Conservation (phyloP, 2,329 filamentous ascomycete species). For the Alternaria brassicae region DNA sequence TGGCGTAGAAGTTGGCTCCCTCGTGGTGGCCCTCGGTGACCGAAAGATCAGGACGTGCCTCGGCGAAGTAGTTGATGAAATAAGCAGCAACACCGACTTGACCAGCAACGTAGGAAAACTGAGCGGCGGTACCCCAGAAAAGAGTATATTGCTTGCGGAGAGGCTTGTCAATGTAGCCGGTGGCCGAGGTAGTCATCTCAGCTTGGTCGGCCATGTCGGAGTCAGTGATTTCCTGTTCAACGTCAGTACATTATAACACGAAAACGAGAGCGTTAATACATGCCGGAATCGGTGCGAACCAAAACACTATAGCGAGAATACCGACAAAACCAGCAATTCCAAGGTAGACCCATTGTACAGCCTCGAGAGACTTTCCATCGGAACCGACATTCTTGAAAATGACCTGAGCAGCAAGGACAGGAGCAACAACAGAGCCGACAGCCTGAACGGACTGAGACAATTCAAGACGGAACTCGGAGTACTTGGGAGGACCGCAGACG, state of each 20-base stretch:
- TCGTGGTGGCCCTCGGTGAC: conserved; percentile 39
- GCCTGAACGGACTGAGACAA: conserved; percentile 80
- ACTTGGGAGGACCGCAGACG: conserved; percentile 75
- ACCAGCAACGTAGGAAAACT: conserved; percentile 64
- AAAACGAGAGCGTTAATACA: background rate
- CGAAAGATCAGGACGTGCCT: conserved; percentile 42
- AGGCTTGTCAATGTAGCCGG: conserved; percentile 65
- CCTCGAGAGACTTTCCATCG: conserved; percentile 63
- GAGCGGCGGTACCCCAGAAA: conserved; percentile 44
- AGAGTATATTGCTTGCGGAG: conserved; percentile 66
- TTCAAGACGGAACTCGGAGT: conserved; percentile 78
- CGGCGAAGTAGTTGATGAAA: conserved; percentile 51
- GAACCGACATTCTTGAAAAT: conserved; percentile 72
- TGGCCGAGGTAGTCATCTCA: conserved; percentile 49
- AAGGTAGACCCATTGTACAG: conserved; percentile 83
- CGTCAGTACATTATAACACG: background rate
- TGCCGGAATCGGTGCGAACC: conserved; percentile 50
- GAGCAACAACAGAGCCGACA: conserved; percentile 75
- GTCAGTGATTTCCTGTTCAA: conserved; percentile 76
- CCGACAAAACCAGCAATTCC: conserved; percentile 77
- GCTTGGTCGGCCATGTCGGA: conserved; percentile 64
- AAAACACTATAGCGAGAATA: conserved; percentile 70
- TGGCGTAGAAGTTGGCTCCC: conserved; percentile 50
- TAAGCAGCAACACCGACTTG: conserved; percentile 64
- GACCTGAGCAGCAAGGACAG: conserved; percentile 74